A percentile compares a stretch with the other conserved stretches of the same genome.
Conservation (phyloP, 2,329 filamentous ascomycete species). For the Orbilia quercus region DNA sequence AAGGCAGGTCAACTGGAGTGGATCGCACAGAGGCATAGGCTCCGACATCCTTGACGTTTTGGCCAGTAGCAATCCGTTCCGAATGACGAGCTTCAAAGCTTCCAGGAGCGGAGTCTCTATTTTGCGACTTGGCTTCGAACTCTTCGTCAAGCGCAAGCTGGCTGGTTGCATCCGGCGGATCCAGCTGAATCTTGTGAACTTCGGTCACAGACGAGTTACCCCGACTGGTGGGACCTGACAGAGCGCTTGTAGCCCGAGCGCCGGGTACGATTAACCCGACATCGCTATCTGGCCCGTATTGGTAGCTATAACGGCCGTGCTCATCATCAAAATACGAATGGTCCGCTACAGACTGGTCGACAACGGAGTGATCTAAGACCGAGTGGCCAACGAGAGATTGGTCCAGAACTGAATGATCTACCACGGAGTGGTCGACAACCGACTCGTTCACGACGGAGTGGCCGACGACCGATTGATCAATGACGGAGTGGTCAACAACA, state of each 20-base stretch:
- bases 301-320: constrained; percentile 20
- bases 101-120: constrained; percentile 44
- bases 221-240: constrained; percentile 38
- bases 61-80: constrained; percentile 55
- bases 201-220: constrained; percentile 39
- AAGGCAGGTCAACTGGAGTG: constrained; percentile 59
- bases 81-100: constrained; percentile 52
- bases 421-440: constrained; percentile 15
- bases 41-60: constrained; percentile 59
- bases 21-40: constrained; percentile 60
- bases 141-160: constrained; percentile 36
- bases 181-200: constrained; percentile 44
- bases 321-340: constrained; percentile 29
- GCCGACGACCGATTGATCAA: constrained; percentile 34
- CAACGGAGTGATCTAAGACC: constrained; percentile 19
- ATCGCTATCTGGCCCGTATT: constrained; percentile 38
- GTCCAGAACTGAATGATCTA: constrained; percentile 20
- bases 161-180: constrained; percentile 46
- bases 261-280: constrained; percentile 29
- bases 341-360: constrained; percentile 17
- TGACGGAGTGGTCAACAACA: constrained; percentile 21
- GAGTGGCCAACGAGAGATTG: constrained; percentile 22
- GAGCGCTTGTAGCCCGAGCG: constrained; percentile 21
- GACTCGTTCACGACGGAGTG: constrained; percentile 27
- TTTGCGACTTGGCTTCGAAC: constrained; percentile 22